Evolutionary conservation across 1,284 basidiomycete species (phyloP).

Genomic region (Xerocomus nothofagi): DNA sequence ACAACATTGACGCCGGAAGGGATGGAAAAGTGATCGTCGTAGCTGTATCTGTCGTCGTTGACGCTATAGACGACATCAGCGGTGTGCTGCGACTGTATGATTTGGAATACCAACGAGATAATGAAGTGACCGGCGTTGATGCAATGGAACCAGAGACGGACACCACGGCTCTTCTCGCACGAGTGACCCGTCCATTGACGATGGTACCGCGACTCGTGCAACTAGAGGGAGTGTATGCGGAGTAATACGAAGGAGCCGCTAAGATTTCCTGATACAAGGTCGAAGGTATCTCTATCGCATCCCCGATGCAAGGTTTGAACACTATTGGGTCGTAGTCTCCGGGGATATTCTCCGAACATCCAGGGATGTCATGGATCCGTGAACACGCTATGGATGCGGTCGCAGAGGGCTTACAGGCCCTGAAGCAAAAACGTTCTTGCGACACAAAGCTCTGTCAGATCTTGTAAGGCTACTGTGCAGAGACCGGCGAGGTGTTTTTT

Average conservation of each 20-base stretch:
- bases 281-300: slow-evolving; percentile 53
- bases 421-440: slow-evolving; percentile 66
- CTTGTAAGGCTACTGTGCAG: slow-evolving; percentile 18
- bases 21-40: slow-evolving; percentile 13
- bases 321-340: slow-evolving; percentile 56
- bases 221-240: slow-evolving; percentile 52
- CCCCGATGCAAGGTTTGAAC: slow-evolving; percentile 61
- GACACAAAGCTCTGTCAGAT: slow-evolving; percentile 54
- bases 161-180: slow-evolving; percentile 27
- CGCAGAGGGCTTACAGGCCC: slow-evolving; percentile 65
- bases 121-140: slow-evolving; percentile 11
- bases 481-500: slow-evolving; percentile 14
- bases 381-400: slow-evolving; percentile 62
- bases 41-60: slow-evolving; percentile 3
- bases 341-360: slow-evolving; percentile 64
- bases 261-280: slow-evolving; percentile 68
- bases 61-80: not conserved
- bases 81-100: not conserved
- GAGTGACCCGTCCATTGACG: slow-evolving; percentile 40
- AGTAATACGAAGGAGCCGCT: slow-evolving; percentile 58
- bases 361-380: slow-evolving; percentile 66
- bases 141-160: slow-evolving; percentile 13
- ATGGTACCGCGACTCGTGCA: slow-evolving; percentile 49
- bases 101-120: not conserved
- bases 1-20: not conserved